These are phyloP conservation scores for Zygnema cylindricum DNA, from an alignment of 139 green algal genomes.

Conservation along the genomic window DNA sequence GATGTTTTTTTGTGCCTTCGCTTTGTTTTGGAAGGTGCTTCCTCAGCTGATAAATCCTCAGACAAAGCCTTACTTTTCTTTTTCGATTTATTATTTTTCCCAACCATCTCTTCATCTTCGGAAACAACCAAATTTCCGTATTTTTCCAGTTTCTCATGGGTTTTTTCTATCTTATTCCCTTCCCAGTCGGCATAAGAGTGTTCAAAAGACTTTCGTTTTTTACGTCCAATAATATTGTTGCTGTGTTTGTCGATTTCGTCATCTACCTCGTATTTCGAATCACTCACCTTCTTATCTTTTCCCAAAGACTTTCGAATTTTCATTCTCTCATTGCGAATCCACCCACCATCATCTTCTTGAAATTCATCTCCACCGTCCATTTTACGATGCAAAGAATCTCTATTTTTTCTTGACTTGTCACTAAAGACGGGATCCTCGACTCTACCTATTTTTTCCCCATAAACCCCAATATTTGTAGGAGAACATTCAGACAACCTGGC, in stretches of 20 bases:
- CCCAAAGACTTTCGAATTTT: not conserved
- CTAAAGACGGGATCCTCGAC: too few species aligned
- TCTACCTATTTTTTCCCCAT: too few species aligned
- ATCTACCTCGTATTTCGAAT: not conserved
- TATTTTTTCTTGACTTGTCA: too few species aligned
- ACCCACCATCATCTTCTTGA: not conserved
- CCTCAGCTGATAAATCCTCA: slow-evolving; percentile 10
- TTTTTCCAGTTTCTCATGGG: not conserved
- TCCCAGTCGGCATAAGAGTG: too few species aligned
- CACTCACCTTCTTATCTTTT: not conserved
- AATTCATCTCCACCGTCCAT: not conserved
- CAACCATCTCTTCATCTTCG: not conserved
- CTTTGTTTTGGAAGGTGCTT: not conserved
- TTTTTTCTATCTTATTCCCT: not conserved
- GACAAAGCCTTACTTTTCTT: not conserved
- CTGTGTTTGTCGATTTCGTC: not conserved
- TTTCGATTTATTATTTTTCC: not conserved
- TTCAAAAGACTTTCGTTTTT: too few species aligned
- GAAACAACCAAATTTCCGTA: not conserved
- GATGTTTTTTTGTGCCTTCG: not conserved
- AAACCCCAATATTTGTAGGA: too few species aligned
- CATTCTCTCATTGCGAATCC: not conserved
- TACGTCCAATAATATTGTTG: too few species aligned
- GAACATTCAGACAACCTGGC: too few species aligned
- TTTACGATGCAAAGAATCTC: too few species aligned